Evolutionary conservation across 2,329 filamentous ascomycete species (phyloP).

Genomic region (Fusarium sp.): DNA sequence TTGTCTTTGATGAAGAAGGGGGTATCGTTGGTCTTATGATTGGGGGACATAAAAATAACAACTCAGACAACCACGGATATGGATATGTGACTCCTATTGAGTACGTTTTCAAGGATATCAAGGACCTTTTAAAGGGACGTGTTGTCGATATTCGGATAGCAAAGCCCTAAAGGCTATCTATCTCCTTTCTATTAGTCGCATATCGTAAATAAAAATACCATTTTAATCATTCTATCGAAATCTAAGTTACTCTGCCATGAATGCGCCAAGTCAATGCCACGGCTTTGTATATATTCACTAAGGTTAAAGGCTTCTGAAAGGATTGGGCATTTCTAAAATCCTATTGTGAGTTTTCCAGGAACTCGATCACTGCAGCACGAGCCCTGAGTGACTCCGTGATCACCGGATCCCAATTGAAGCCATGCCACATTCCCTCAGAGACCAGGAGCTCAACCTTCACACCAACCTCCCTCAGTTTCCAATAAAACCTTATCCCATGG

Average conservation of each 20-base stretch:
- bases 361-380: not conserved
- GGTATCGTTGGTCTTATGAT: not conserved
- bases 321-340: too few species aligned
- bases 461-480: not conserved
- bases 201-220: accelerated
- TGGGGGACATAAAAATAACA: not conserved
- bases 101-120: not conserved
- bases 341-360: not conserved
- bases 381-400: not conserved
- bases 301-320: too few species aligned
- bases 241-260: accelerated
- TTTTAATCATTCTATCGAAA: accelerated
- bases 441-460: not conserved
- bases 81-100: not conserved
- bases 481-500: not conserved
- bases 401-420: not conserved
- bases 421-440: not conserved
- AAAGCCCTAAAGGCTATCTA: too few species aligned
- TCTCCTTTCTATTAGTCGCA: not conserved
- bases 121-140: not conserved
- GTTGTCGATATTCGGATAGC: not conserved
- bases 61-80: not conserved
- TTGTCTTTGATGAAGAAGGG: not conserved
- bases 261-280: accelerated
- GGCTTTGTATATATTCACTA: accelerated